Evolutionary conservation across 2,329 filamentous ascomycete species (phyloP).

Genomic region (Aureobasidium mangrovei): DNA sequence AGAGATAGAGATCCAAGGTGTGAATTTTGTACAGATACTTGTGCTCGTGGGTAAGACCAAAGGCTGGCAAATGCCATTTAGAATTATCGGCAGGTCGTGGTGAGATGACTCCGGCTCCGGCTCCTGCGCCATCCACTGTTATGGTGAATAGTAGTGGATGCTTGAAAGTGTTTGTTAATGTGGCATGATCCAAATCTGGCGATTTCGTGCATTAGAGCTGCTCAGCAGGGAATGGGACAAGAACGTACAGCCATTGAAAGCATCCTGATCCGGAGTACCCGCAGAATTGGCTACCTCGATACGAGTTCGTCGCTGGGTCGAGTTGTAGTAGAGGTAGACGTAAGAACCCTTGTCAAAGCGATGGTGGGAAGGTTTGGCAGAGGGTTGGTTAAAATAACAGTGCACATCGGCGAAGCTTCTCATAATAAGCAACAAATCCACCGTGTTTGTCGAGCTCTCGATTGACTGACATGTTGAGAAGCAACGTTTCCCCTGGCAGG

Average conservation of each 20-base stretch:
- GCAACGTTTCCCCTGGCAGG: slow-evolving; percentile 38
- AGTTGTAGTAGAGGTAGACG: slow-evolving; percentile 70
- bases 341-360: slow-evolving; percentile 74
- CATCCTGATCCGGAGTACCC: slow-evolving; percentile 68
- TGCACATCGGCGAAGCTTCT: slow-evolving; percentile 69
- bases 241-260: slow-evolving; percentile 63
- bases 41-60: slow-evolving; percentile 62
- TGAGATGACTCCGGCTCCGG: slow-evolving; percentile 27
- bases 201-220: not conserved
- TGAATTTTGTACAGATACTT: slow-evolving; percentile 74
- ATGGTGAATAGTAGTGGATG: slow-evolving; percentile 64
- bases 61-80: slow-evolving; percentile 68
- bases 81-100: slow-evolving; percentile 38
- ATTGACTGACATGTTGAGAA: slow-evolving; percentile 38
- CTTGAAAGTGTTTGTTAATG: slow-evolving; percentile 62
- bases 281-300: slow-evolving; percentile 69
- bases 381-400: slow-evolving; percentile 66
- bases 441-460: not conserved
- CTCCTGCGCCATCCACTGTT: slow-evolving; percentile 43
- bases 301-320: slow-evolving; percentile 56
- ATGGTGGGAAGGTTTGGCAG: slow-evolving; percentile 62
- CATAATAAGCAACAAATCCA: not conserved
- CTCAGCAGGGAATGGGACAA: not conserved
- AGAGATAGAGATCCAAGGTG: slow-evolving; percentile 70
- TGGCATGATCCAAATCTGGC: slow-evolving; percentile 57